Evolutionary conservation across 2,329 filamentous ascomycete genomes (phyloP).

Genomic region (Beauveria asiatica): DNA sequence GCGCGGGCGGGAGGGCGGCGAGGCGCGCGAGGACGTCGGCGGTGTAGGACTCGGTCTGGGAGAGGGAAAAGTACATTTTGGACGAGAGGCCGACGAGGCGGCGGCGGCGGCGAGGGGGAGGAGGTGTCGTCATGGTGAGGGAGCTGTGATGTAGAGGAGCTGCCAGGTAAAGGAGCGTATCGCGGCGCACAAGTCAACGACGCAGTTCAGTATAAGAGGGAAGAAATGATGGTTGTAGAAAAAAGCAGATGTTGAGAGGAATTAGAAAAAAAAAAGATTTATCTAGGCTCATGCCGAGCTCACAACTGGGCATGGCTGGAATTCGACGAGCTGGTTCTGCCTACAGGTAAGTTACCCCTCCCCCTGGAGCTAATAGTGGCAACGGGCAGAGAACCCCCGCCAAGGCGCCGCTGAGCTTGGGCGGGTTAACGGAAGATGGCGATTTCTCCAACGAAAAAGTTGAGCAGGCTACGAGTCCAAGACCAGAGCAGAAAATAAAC

Average conservation of each 20-base stretch:
- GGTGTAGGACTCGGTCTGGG: slow-evolving; percentile 51
- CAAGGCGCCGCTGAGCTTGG: neutral
- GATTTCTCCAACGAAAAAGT: no score
- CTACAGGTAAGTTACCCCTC: neutral
- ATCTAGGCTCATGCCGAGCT: neutral
- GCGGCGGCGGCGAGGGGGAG: slow-evolving; percentile 37
- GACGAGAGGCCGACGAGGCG: slow-evolving; percentile 65
- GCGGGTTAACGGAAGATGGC: neutral
- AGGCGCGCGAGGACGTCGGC: slow-evolving; percentile 38
- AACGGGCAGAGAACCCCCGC: neutral
- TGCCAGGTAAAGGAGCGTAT: neutral
- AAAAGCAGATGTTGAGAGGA: neutral
- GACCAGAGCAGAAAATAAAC: no score
- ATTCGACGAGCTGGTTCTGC: neutral
- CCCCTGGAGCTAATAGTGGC: neutral
- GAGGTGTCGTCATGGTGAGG: slow-evolving; percentile 17
- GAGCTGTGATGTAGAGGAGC: neutral
- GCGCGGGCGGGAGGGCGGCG: slow-evolving; percentile 30
- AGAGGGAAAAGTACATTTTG: slow-evolving; percentile 72
- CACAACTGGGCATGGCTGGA: neutral
- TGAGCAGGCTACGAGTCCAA: no score
- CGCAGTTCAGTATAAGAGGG: no score
- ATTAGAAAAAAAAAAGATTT: neutral
- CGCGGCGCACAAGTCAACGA: no score
- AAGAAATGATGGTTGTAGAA: neutral